Evolutionary conservation across 495 filamentous ascomycete species (phyloP).

Genomic region (Cercophora newfieldiana): DNA sequence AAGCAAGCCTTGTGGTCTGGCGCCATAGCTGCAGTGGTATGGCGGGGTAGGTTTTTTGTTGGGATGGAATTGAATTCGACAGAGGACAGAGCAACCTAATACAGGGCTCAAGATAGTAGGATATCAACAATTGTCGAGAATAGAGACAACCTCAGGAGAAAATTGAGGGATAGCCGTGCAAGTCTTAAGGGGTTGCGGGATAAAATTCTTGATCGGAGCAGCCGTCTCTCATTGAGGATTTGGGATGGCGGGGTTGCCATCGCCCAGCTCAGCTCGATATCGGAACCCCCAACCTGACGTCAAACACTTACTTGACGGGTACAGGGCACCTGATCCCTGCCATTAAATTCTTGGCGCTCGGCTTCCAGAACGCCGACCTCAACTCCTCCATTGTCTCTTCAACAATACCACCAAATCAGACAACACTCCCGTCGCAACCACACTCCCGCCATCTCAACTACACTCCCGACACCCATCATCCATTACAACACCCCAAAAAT

Average conservation of each 20-base stretch:
- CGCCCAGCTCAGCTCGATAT: background rate
- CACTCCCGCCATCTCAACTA: background rate
- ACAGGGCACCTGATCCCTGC: background rate
- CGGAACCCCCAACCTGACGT: conserved; percentile 28
- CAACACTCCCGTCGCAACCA: background rate
- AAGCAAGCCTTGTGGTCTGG: conserved; percentile 92
- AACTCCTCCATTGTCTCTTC: background rate
- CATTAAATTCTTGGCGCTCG: background rate
- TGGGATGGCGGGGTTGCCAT: conserved; percentile 28
- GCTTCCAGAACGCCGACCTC: background rate
- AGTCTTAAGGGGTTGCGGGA: conserved; percentile 22
- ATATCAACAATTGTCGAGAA: conserved; percentile 21
- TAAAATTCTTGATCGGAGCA: conserved; percentile 30
- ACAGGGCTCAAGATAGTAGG: background rate
- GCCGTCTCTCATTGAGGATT: conserved; percentile 18
- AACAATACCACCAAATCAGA: background rate
- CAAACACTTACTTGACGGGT: background rate
- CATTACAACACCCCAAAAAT: conserved; percentile 1
- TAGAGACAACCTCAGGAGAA: background rate
- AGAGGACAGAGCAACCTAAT: background rate
- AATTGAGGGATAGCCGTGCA: background rate
- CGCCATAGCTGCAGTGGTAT: conserved; percentile 56
- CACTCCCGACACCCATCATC: background rate
- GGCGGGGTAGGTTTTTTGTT: conserved; percentile 10
- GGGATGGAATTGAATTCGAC: background rate